Base-by-base conservation (phyloP, 2,329 filamentous ascomycete species). In the Colletotrichum sp. region DNA sequence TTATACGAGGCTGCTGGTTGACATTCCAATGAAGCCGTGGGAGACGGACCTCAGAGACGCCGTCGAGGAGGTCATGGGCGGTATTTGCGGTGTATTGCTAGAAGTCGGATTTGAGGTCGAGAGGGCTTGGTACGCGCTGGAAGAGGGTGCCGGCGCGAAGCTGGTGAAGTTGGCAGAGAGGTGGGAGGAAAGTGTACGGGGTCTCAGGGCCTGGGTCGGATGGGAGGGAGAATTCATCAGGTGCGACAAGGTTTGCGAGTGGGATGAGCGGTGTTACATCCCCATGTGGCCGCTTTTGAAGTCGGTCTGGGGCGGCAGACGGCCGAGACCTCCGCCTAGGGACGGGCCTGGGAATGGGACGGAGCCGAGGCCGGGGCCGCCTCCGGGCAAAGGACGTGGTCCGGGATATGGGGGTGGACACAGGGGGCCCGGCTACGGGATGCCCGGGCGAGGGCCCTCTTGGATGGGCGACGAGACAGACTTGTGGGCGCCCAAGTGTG, bases 131-230 rank as follows among this genome's bases (percentile, higher is more conserved):
- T 74, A 74, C 22, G 66, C 34, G 81, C 82, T 79, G 80, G 82
- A 77, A 66, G 43, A 60, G 74, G 70, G 39, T 36, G 56, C 52
- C 7, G 36, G 16, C 10, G 9, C 13, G 18, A 68, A 48, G 22
- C 64, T 64, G 25, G 48, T 61, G 65, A 70, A 27, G 18, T 16
- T 55, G 30, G 25, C 65, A 7, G 22, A 36, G 15, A 13, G 18
- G 1, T 86, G 85, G 83, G 79, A 75, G n/a, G 70, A 80, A 8
- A 79, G 83, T 18, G 74, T 88, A 6, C 82, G 86, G 61, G 84
- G 88, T 76, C 78, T 89, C 13, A 85, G 86, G 78, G 87, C 88
- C 2, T 90, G 88, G 87, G 81, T 89, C 1, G 88, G 88, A 7
- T 90, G 88, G 88, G 86, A 85, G 43, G 86, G 86, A 32, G 85